Conservation (phyloP, 352 stramenopile genomes). For the Phytophthora hibernalis region DNA sequence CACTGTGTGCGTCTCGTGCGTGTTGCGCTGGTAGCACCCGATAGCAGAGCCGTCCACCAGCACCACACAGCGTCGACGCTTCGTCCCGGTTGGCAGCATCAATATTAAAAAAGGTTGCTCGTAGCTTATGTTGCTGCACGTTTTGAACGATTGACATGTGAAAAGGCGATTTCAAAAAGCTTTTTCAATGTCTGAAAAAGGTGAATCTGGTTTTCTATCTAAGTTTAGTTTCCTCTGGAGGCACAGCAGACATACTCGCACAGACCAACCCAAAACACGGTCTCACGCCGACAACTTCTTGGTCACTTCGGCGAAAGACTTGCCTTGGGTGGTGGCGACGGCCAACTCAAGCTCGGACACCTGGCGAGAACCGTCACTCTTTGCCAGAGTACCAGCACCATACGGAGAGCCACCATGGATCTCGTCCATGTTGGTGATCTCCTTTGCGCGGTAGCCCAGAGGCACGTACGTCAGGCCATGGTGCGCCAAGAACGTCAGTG, state of each 20-base stretch:
- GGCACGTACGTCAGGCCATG: conserved; percentile 35
- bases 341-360: conserved; percentile 79
- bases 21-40: conserved; percentile 49
- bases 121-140: too few relatives aligned
- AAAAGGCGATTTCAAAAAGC: too few relatives aligned
- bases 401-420: conserved; percentile 33
- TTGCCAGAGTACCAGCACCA: too few relatives aligned
- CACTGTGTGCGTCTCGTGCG: conserved; percentile 66
- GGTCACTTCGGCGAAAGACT: too few relatives aligned
- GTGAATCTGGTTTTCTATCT: too few relatives aligned
- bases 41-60: conserved; percentile 60
- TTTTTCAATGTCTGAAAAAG: too few relatives aligned
- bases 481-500: conserved; percentile 37
- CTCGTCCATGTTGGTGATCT: conserved; percentile 39
- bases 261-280: too few relatives aligned
- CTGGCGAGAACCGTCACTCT: conserved; percentile 48
- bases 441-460: conserved; percentile 30
- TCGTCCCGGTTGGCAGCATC: conserved; percentile 22
- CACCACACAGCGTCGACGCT: conserved; percentile 52
- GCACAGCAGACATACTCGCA: too few relatives aligned
- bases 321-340: conserved; percentile 77
- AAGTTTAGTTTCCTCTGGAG: too few relatives aligned
- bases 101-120: not conserved
- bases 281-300: too few relatives aligned
- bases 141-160: too few relatives aligned